These are phyloP conservation scores for Mucor racemosus DNA, from an alignment of 371 early-diverging fungal genomes.

Conservation along the genomic window DNA sequence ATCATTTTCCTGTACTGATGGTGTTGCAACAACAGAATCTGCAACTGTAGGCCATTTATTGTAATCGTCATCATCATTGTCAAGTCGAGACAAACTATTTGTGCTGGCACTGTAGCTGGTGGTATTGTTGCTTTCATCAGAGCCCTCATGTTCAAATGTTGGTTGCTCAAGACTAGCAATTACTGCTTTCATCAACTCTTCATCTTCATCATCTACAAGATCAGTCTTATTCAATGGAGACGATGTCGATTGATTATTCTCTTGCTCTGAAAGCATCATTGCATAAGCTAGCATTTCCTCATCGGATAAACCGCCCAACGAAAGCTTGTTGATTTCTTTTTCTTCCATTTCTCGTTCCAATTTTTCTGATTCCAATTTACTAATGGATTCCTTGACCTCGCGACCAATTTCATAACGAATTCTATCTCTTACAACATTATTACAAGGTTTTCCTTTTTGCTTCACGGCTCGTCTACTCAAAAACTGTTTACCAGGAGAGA, in stretches of 20 bases:
- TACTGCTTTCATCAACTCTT: slow-evolving; percentile 48
- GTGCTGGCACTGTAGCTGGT: background rate
- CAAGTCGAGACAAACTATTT: background rate
- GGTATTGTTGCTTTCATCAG: background rate
- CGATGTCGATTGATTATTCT: background rate
- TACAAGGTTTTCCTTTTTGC: slow-evolving; percentile 28
- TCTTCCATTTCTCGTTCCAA: slow-evolving; percentile 34
- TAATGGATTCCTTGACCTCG: slow-evolving; percentile 46
- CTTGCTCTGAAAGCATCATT: slow-evolving; percentile 50
- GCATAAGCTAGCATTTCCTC: slow-evolving; percentile 57
- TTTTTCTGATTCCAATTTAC: slow-evolving; percentile 37
- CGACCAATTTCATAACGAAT: slow-evolving; percentile 44
- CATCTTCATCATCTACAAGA: slow-evolving; percentile 41
- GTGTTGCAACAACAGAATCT: background rate
- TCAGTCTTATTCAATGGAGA: slow-evolving; percentile 5
- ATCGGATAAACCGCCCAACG: slow-evolving; percentile 50
- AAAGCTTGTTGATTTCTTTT: slow-evolving; percentile 34
- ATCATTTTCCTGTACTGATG: slow-evolving; percentile 10
- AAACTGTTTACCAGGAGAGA: slow-evolving; percentile 46
- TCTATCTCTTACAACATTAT: slow-evolving; percentile 25
- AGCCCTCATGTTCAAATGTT: background rate
- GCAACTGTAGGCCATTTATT: slow-evolving; percentile 18
- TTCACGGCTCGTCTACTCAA: slow-evolving; percentile 29
- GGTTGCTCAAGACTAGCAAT: slow-evolving; percentile 45
- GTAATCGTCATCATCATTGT: slow-evolving; percentile 1